These are phyloP conservation scores for Xylariaceae sp. DNA, from an alignment of 2,329 filamentous ascomycete genomes.

Conservation along the genomic window DNA sequence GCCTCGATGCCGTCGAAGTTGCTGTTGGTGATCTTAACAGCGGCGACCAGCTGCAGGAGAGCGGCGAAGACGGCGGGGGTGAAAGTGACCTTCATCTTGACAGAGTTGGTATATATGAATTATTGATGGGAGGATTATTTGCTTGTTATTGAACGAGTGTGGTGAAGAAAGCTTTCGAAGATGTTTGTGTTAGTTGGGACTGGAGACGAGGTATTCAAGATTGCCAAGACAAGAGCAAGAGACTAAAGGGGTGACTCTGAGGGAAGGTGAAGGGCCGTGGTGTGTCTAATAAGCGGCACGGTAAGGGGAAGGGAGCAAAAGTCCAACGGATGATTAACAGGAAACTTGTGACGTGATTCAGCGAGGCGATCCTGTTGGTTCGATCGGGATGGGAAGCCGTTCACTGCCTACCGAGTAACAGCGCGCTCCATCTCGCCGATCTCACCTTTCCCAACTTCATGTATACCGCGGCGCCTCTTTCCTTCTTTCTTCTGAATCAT, in stretches of 20 bases:
- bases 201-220: too few relatives aligned
- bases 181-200: not conserved
- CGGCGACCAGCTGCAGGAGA: slow-evolving; percentile 30
- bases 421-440: slow-evolving; percentile 5
- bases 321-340: too few relatives aligned
- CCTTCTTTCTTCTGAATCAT: too few relatives aligned
- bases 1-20: slow-evolving; percentile 32
- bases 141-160: slow-evolving; percentile 20
- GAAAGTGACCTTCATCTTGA: slow-evolving; percentile 33
- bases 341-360: not conserved
- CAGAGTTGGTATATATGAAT: too few relatives aligned
- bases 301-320: too few relatives aligned
- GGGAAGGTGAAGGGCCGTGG: not conserved
- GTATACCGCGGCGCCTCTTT: slow-evolving; percentile 12
- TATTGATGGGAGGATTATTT: too few relatives aligned
- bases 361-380: too few relatives aligned
- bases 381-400: not conserved
- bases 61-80: slow-evolving; percentile 28
- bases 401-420: not conserved
- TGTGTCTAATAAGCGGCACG: not conserved
- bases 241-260: not conserved
- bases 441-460: slow-evolving; percentile 19
- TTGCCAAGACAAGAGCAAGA: too few relatives aligned
- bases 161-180: slow-evolving; percentile 8
- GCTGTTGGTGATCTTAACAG: slow-evolving; percentile 34